Evolutionary conservation across 805 yeast species (phyloP).

Genomic region (Cyberlindnera xylosilytica): DNA sequence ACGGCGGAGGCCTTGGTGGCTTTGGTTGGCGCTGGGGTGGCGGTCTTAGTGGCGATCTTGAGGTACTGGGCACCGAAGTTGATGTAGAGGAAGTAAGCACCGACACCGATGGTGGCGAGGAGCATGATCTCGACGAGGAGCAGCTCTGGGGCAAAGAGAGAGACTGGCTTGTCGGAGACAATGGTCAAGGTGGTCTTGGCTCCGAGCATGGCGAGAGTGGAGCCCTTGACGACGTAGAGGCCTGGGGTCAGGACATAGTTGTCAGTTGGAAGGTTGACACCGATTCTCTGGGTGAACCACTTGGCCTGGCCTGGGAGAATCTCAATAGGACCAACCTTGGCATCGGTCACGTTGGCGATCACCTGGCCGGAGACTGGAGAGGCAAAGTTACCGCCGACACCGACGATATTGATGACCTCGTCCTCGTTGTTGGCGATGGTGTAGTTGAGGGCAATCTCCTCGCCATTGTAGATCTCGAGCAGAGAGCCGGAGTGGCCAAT

Average conservation of each 20-base stretch:
- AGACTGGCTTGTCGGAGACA: constrained; percentile 62
- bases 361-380: constrained; percentile 50
- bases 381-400: constrained; percentile 65
- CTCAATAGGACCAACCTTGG: constrained; percentile 57
- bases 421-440: constrained; percentile 53
- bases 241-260: constrained; percentile 60
- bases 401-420: constrained; percentile 49
- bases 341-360: constrained; percentile 61
- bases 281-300: constrained; percentile 55
- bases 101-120: constrained; percentile 42
- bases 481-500: constrained; percentile 41
- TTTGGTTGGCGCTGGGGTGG: constrained; percentile 20
- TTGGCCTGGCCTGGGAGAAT: constrained; percentile 48
- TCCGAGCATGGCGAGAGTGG: constrained; percentile 50
- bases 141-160: constrained; percentile 71
- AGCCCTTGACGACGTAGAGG: constrained; percentile 48
- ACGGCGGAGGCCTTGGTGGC: constrained; percentile 17
- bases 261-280: constrained; percentile 54
- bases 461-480: constrained; percentile 47
- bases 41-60: constrained; percentile 28
- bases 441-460: constrained; percentile 49
- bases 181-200: constrained; percentile 55
- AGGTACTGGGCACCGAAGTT: constrained; percentile 46
- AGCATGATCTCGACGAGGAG: constrained; percentile 58
- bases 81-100: constrained; percentile 46